A percentile compares a stretch with the other conserved stretches of the same genome.
These are phyloP conservation scores for Nemania sp. DNA, from an alignment of 2,329 filamentous ascomycete genomes.

Conservation along the genomic window DNA sequence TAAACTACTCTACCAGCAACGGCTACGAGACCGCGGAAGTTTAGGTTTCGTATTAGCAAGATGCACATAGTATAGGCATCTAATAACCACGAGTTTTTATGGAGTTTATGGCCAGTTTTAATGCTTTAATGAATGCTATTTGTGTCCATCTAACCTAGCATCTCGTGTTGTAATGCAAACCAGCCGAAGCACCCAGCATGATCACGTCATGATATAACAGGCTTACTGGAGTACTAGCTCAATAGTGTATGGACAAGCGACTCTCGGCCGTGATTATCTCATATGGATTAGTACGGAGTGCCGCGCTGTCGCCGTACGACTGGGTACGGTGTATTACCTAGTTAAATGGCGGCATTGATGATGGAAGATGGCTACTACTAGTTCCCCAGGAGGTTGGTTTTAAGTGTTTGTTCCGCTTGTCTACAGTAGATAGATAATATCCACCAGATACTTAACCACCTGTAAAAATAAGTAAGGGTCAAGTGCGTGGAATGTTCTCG, in stretches of 20 bases:
- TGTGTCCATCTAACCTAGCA: neutral
- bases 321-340: neutral
- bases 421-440: too few species aligned
- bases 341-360: neutral
- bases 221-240: neutral
- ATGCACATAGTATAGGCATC: neutral
- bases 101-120: neutral
- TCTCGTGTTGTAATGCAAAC: neutral
- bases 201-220: slow-evolving; percentile 10
- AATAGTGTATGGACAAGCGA: neutral
- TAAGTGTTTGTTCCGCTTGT: too few species aligned
- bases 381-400: neutral
- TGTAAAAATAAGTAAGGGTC: neutral
- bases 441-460: too few species aligned
- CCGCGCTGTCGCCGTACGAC: neutral
- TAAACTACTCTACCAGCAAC: neutral
- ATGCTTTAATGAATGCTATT: neutral
- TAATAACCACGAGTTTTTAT: neutral
- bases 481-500: slow-evolving; percentile 31
- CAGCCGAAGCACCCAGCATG: neutral
- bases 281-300: slow-evolving; percentile 7
- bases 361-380: neutral
- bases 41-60: neutral
- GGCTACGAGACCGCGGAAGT: neutral
- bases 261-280: neutral